Evolutionary conservation across 2,329 filamentous ascomycete species (phyloP).

Genomic region (Fusarium sp.): DNA sequence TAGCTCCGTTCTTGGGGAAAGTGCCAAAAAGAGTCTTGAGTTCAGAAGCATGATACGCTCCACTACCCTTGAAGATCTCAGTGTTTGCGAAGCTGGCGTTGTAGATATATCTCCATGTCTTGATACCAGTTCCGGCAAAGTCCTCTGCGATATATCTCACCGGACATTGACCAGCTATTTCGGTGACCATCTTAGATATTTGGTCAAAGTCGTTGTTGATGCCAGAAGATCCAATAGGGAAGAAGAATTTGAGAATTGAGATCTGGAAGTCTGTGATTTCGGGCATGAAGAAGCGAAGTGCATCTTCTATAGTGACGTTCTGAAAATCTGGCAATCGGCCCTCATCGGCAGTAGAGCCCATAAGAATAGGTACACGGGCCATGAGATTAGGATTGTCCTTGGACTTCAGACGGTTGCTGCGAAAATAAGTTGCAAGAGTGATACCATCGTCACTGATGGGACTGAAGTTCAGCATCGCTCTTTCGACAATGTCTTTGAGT

Average conservation of each 20-base stretch:
- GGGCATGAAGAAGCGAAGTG: constrained; percentile 2
- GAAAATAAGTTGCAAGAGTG: constrained; percentile 42
- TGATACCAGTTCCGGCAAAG: constrained; percentile 53
- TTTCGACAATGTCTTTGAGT: constrained; percentile 39
- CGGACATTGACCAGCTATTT: constrained; percentile 45
- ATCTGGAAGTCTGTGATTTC: constrained; percentile 4
- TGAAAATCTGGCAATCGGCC: constrained; percentile 29
- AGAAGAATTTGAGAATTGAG: constrained; percentile 23
- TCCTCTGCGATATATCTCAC: constrained; percentile 50
- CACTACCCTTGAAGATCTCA: constrained; percentile 55
- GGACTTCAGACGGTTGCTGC: constrained; percentile 29
- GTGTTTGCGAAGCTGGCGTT: constrained; percentile 65
- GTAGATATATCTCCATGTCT: constrained; percentile 63
- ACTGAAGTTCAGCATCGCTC: constrained; percentile 37
- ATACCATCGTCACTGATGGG: constrained; percentile 43
- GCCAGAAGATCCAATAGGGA: constrained; percentile 33
- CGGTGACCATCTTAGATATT: constrained; percentile 39
- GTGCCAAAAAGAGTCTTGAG: constrained; percentile 62
- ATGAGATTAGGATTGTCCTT: constrained; percentile 7
- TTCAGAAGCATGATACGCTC: constrained; percentile 65
- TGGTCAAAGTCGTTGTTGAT: constrained; percentile 40
- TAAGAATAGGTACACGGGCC: constrained; percentile 46
- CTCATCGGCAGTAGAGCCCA: constrained; percentile 47
- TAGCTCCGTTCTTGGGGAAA: constrained; percentile 39
- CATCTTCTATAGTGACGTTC: neutral